A percentile compares a stretch with the other conserved stretches of the same genome.
phyloP scores from a whole-genome alignment of 345 rosid genomes.

The Populus davidiana region DNA sequence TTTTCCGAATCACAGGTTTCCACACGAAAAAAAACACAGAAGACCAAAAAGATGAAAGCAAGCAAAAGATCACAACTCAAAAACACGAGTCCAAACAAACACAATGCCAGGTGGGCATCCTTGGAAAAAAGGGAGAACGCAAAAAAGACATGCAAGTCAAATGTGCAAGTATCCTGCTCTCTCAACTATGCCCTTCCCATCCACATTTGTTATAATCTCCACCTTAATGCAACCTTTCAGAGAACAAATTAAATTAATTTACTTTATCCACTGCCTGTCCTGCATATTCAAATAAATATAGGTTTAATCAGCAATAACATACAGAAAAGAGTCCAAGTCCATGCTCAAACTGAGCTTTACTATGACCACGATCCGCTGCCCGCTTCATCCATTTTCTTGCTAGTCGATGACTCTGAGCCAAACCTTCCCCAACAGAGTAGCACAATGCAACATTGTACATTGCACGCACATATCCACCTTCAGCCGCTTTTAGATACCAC shows the following conservation, averaged over 20 bases:
- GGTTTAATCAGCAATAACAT: slow-evolving; percentile 18
- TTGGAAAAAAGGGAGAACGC: not conserved
- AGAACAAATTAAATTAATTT: not conserved
- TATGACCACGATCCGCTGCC: slow-evolving; percentile 85
- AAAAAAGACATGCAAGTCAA: not conserved
- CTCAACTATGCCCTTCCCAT: not conserved
- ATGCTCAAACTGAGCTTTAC: slow-evolving; percentile 85
- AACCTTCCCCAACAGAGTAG: slow-evolving; percentile 76
- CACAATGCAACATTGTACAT: slow-evolving; percentile 84
- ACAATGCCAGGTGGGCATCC: not conserved
- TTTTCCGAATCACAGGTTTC: not conserved
- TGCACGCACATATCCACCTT: slow-evolving; percentile 80
- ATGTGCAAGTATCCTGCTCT: not conserved
- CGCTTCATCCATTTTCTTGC: slow-evolving; percentile 91
- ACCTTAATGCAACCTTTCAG: not conserved
- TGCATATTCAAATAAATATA: not conserved
- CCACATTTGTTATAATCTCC: not conserved
- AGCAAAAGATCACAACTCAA: not conserved
- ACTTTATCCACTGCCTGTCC: not conserved
- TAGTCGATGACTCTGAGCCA: slow-evolving; percentile 45
- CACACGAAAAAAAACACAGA: not conserved
- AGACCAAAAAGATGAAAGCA: not conserved
- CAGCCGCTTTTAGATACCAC: slow-evolving; percentile 85
- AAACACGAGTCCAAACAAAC: not conserved
- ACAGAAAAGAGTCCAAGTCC: slow-evolving; percentile 84